Conservation (phyloP, 805 yeast genomes). For the Saturnispora halmiae region DNA sequence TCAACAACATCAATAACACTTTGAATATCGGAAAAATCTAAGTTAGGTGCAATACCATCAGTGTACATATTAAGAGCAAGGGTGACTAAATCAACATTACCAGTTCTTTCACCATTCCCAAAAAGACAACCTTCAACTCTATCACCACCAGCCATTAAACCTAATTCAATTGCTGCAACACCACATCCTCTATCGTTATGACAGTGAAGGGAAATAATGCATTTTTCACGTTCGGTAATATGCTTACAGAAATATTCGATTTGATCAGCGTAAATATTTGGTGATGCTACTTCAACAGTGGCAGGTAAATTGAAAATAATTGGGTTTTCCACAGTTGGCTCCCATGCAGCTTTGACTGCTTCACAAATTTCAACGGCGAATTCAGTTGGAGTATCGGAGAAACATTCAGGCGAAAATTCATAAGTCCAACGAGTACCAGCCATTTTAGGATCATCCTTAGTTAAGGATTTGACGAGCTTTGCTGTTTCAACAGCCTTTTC, state of each 20-base stretch:
- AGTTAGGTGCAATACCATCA: constrained; percentile 62
- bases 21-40: constrained; percentile 64
- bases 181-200: constrained; percentile 81
- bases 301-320: constrained; percentile 75
- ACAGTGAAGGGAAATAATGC: constrained; percentile 61
- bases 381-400: constrained; percentile 65
- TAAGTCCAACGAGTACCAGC: constrained; percentile 59
- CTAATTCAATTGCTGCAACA: constrained; percentile 74
- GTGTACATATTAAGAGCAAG: constrained; percentile 72
- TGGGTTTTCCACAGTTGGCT: constrained; percentile 64
- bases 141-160: constrained; percentile 75
- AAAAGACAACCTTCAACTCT: constrained; percentile 78
- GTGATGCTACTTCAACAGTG: constrained; percentile 69
- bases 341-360: constrained; percentile 74
- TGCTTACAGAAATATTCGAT: constrained; percentile 64
- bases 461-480: constrained; percentile 53
- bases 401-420: constrained; percentile 73
- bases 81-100: constrained; percentile 71
- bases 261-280: constrained; percentile 73
- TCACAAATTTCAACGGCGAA: constrained; percentile 71
- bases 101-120: constrained; percentile 81
- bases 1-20: constrained; percentile 61
- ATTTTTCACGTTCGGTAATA: constrained; percentile 63
- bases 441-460: constrained; percentile 64
- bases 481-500: constrained; percentile 65